Percentiles rank a stretch among this genome's conserved stretches.
Evolutionary conservation across 257 asterid species (phyloP).

Genomic region (Sherardia arvensis): DNA sequence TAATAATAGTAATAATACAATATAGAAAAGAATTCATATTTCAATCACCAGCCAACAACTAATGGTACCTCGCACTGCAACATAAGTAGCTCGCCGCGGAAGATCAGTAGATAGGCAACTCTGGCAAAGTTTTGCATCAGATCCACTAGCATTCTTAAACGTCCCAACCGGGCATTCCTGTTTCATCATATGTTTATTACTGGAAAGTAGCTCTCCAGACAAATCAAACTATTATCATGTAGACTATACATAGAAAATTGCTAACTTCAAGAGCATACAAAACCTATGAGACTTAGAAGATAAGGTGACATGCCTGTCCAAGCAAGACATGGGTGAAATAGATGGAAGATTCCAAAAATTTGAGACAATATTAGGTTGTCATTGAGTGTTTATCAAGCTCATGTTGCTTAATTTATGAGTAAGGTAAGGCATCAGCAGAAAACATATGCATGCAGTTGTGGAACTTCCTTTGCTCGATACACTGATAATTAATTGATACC

Average conservation of each 20-base stretch:
- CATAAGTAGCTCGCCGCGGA: constrained; percentile 60
- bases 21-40: background rate
- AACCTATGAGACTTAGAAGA: constrained; percentile 1
- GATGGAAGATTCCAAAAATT: background rate
- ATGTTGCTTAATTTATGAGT: background rate
- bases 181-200: constrained; percentile 16
- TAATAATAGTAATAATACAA: background rate
- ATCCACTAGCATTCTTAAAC: constrained; percentile 68
- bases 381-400: background rate
- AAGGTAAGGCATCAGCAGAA: background rate
- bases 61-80: constrained; percentile 58
- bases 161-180: constrained; percentile 97
- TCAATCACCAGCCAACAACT: background rate
- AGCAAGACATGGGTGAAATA: background rate
- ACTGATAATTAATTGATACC: background rate
- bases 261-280: background rate
- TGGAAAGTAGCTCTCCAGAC: constrained; percentile 2
- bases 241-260: background rate
- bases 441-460: background rate
- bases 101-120: constrained; percentile 63
- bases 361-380: background rate
- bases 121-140: constrained; percentile 50
- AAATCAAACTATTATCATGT: background rate
- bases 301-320: background rate
- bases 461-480: background rate